These are phyloP conservation scores for Chlorella variabilis DNA, from an alignment of 163 green algal genomes.

Conservation along the genomic window DNA sequence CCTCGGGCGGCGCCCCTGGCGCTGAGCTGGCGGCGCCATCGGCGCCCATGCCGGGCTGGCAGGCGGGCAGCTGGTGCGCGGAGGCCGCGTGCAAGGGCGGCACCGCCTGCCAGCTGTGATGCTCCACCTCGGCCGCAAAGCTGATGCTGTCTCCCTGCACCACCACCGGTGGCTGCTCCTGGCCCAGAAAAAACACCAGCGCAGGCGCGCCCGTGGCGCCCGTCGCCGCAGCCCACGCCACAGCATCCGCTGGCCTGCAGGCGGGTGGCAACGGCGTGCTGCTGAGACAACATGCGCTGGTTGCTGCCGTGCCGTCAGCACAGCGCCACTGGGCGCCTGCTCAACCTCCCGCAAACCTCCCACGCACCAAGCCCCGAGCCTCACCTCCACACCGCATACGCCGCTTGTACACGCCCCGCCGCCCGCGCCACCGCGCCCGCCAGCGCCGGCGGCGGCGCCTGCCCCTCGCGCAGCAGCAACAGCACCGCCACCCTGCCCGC, in stretches of 20 bases:
- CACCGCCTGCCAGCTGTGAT: neutral
- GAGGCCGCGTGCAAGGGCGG: neutral
- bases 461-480: neutral
- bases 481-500: neutral
- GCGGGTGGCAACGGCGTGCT: no score
- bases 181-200: constrained; percentile 1
- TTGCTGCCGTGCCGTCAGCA: no score
- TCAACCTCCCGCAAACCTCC: no score
- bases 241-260: neutral
- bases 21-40: neutral
- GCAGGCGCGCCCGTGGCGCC: neutral
- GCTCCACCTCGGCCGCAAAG: constrained; percentile 14
- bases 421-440: neutral
- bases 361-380: neutral
- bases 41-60: neutral
- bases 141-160: constrained; percentile 1
- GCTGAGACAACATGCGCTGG: no score
- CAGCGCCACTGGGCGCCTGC: no score
- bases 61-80: neutral
- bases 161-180: neutral
- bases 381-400: constrained; percentile 17
- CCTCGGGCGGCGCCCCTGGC: neutral
- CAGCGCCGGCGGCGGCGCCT: neutral
- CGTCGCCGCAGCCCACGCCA: neutral
- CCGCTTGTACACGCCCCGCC: neutral